These are phyloP conservation scores for Fusarium sp. DNA, from an alignment of 2,329 filamentous ascomycete genomes.

Conservation along the genomic window DNA sequence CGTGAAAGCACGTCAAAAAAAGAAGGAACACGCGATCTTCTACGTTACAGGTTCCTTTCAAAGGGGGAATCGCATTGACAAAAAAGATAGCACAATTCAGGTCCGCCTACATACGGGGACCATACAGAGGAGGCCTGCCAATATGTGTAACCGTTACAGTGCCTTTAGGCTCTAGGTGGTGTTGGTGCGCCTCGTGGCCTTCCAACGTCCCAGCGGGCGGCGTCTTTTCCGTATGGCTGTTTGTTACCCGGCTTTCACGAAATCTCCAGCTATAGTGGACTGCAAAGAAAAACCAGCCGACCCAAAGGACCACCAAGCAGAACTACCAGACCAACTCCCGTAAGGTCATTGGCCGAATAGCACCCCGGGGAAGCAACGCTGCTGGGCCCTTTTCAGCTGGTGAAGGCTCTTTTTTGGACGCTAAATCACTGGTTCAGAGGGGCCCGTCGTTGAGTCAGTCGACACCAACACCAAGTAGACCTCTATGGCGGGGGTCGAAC, in stretches of 20 bases:
- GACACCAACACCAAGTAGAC: conserved; percentile 26
- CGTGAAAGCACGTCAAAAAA: conserved; percentile 32
- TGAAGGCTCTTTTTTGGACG: conserved; percentile 21
- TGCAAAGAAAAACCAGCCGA: conserved; percentile 17
- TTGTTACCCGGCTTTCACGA: conserved; percentile 20
- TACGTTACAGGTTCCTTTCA: conserved; percentile 5
- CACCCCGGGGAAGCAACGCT: conserved; percentile 21
- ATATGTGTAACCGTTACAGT: conserved; percentile 5
- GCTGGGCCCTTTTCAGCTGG: conserved; percentile 38
- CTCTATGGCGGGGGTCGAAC: conserved; percentile 23
- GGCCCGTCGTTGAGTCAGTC: conserved; percentile 38
- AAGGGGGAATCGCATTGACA: conserved; percentile 22
- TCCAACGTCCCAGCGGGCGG: conserved; percentile 29
- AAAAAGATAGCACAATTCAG: conserved; percentile 10
- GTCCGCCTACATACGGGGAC: background rate
- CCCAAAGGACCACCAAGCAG: conserved; percentile 16
- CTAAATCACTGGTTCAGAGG: conserved; percentile 31
- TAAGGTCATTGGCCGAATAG: conserved; percentile 27
- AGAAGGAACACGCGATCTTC: conserved; percentile 10
- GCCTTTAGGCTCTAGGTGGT: background rate
- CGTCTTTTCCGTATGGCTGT: conserved; percentile 36
- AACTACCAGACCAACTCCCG: conserved; percentile 14
- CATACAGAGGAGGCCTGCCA: conserved; percentile 28
- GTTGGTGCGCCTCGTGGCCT: conserved; percentile 20
- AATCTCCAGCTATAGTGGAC: conserved; percentile 7